Conservation (phyloP, 1,139 yeast species). For the Yamadazyma spencermartinsiae region DNA sequence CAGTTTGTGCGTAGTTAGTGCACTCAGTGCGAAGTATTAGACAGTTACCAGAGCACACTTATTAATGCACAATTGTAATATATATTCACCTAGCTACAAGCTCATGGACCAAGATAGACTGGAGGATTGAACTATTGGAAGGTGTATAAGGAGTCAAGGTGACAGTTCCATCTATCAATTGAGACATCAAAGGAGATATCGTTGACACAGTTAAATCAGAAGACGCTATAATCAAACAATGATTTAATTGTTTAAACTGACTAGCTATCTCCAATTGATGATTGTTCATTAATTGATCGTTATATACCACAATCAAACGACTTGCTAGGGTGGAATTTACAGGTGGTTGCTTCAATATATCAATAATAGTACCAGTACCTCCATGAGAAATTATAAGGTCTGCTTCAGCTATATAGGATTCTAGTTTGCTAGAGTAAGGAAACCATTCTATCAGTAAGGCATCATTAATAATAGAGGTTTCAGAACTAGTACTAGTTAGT, state of each 20-base stretch:
- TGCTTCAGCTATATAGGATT: conserved; percentile 34
- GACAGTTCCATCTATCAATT: neutral
- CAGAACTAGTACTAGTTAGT: conserved; percentile 2
- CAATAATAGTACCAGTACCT: conserved; percentile 91
- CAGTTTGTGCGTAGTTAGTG: too few relatives aligned
- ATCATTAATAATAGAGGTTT: neutral
- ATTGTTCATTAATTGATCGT: conserved; percentile 73
- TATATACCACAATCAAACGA: conserved; percentile 66
- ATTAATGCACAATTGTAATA: too few relatives aligned
- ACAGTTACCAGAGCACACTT: too few relatives aligned
- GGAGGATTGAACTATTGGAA: neutral
- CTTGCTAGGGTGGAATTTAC: conserved; percentile 24
- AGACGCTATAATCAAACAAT: conserved; percentile 10
- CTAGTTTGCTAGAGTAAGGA: conserved; percentile 47
- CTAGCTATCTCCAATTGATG: conserved; percentile 82
- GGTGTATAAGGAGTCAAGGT: neutral
- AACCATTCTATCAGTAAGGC: conserved; percentile 35
- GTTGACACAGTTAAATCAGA: neutral
- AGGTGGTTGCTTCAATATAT: conserved; percentile 58
- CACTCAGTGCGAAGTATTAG: too few relatives aligned
- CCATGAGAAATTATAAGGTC: conserved; percentile 84
- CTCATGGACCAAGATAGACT: conserved; percentile 2
- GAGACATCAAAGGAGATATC: neutral
- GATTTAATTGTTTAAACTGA: conserved; percentile 10
- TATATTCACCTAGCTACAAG: neutral